A percentile compares a stretch with the other conserved stretches of the same genome.
These are phyloP conservation scores for Acmispon strigosus DNA, from an alignment of 306 rosid genomes.

Conservation along the genomic window DNA sequence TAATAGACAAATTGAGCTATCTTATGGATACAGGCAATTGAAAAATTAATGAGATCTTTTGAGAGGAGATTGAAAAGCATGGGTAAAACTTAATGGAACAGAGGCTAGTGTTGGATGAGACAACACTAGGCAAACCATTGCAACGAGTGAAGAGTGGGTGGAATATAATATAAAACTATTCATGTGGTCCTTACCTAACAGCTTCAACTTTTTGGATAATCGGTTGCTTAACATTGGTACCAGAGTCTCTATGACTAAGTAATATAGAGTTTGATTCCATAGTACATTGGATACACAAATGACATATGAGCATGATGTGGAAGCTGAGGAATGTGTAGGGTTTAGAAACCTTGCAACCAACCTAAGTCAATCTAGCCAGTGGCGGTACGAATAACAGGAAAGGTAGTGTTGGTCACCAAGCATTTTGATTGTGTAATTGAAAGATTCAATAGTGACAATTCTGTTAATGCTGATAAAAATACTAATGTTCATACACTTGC, in stretches of 20 bases:
- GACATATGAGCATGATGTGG: no score
- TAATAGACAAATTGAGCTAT: background rate
- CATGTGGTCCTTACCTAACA: no score
- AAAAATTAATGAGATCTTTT: background rate
- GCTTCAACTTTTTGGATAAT: no score
- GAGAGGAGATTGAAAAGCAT: background rate
- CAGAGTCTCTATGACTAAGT: no score
- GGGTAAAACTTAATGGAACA: background rate
- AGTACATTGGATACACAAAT: no score
- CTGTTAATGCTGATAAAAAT: no score
- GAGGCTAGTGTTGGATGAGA: background rate
- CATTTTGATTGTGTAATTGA: background rate
- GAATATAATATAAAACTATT: no score
- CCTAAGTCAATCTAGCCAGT: background rate
- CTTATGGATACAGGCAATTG: background rate
- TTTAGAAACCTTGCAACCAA: no score
- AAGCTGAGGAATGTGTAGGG: background rate
- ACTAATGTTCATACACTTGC: background rate
- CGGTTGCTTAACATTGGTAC: no score
- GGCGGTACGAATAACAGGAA: background rate
- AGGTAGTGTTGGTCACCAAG: background rate
- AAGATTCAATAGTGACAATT: background rate
- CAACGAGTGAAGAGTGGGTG: background rate
- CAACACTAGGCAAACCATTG: background rate
- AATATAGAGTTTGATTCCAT: no score